These are phyloP conservation scores for Fusarium pseudoanthophilum DNA, from an alignment of 2,329 filamentous ascomycete species.

Conservation along the genomic window DNA sequence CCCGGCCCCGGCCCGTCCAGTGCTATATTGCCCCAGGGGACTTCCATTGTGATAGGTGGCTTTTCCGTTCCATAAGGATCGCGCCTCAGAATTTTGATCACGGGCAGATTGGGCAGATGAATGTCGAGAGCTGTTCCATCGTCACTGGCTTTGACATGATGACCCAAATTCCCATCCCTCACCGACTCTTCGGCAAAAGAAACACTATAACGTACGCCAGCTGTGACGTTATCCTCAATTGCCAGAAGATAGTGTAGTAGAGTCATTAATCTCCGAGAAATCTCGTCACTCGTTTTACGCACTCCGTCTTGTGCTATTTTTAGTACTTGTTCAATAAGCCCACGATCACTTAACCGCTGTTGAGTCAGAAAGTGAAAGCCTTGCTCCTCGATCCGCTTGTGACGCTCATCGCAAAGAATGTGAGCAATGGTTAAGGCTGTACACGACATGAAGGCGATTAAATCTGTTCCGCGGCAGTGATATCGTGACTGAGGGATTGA, in stretches of 20 bases:
- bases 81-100: conserved; percentile 48
- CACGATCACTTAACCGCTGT: conserved; percentile 55
- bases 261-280: conserved; percentile 52
- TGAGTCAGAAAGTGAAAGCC: conserved; percentile 51
- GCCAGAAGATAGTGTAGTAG: conserved; percentile 56
- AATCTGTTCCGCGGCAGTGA: conserved; percentile 60
- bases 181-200: conserved; percentile 27
- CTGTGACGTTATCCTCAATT: conserved; percentile 52
- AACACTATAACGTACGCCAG: conserved; percentile 41
- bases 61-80: neutral
- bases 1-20: neutral
- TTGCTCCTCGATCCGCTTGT: conserved; percentile 9
- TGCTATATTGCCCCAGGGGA: neutral
- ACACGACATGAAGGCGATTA: conserved; percentile 60
- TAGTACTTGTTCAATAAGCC: conserved; percentile 51
- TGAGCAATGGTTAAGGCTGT: conserved; percentile 62
- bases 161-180: conserved; percentile 39
- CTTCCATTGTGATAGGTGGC: neutral
- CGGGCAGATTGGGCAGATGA: conserved; percentile 56
- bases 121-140: conserved; percentile 47
- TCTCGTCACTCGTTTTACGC: conserved; percentile 49
- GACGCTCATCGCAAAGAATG: conserved; percentile 48
- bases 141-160: neutral
- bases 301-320: conserved; percentile 52
- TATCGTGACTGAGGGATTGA: conserved; percentile 52